phyloP scores from a whole-genome alignment of 805 yeast species.

The Geotrichum ghanense region DNA sequence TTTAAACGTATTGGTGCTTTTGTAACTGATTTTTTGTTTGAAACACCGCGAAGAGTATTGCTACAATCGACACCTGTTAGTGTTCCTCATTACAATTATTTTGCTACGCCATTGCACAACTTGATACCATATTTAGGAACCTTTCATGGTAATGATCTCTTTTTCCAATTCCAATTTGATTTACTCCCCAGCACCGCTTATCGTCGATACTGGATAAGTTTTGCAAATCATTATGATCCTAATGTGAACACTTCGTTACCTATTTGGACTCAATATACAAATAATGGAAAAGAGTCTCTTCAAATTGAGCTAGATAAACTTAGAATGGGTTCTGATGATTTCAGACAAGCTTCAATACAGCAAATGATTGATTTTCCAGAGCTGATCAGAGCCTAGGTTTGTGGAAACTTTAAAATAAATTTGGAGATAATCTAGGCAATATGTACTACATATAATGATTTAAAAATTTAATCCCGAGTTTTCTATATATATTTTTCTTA shows the following conservation, averaged over 20 bases:
- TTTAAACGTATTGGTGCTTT: slow-evolving; percentile 11
- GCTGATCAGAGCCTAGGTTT: background rate
- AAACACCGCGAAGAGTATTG: slow-evolving; percentile 10
- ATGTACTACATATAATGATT: too few relatives aligned
- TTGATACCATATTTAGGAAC: slow-evolving; percentile 9
- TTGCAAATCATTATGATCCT: slow-evolving; percentile 11
- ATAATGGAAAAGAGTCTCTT: slow-evolving; percentile 12
- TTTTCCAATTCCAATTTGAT: slow-evolving; percentile 2
- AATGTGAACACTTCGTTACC: slow-evolving; percentile 4
- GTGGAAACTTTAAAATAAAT: too few relatives aligned
- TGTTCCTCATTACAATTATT: background rate
- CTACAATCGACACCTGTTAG: slow-evolving; percentile 3
- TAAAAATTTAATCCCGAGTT: too few relatives aligned
- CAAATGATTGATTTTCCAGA: background rate
- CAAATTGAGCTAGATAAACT: slow-evolving; percentile 22
- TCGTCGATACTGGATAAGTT: slow-evolving; percentile 9
- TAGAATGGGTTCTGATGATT: background rate
- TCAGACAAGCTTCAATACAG: background rate
- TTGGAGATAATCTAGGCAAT: too few relatives aligned
- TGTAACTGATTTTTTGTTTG: slow-evolving; percentile 10
- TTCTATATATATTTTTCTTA: too few relatives aligned
- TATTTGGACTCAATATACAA: slow-evolving; percentile 9
- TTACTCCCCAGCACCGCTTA: slow-evolving; percentile 4
- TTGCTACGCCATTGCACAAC: background rate
- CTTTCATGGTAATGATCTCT: slow-evolving; percentile 7